Evolutionary conservation across 2,329 filamentous ascomycete genomes (phyloP), one percentile per base, ranked within the genome.

Genomic region (Hypoxylon sp.): DNA sequence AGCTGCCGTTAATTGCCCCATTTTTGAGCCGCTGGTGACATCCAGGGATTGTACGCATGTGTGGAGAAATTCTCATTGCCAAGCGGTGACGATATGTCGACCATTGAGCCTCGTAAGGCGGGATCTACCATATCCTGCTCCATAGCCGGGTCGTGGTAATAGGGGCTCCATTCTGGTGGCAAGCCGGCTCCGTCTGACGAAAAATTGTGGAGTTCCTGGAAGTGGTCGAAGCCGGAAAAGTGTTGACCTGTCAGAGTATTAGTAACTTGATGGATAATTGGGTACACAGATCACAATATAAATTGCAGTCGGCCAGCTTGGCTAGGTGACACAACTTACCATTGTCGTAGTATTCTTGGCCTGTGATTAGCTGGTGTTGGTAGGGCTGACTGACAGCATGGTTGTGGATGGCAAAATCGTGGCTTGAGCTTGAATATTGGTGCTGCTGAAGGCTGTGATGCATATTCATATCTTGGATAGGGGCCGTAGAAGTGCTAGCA

Each of bases 391-490:
- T 60, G 56, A 60, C 63, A 48, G 65, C 64, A 32, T 74, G 73
- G 42, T 54, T 64, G 24, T 68, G 61, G 56, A 73, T 62, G 40
- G 60, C 61, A 52, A 71, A 59, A 54, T 69, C 72, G 48, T 70
- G 69, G 42, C 66, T 51, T 30, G 70, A 49, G 46, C 60, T 65
- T 16, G 72, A 61, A 67, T 70, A 74, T 28, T 67, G 69, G 26
- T 69, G 66, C 45, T 67, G 68, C 57, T 75, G 71, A 16, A 71
- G 42, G 70, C 73, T 69, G 22, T 72, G 72, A 48, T 75, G 70
- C 51, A 73, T 66, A 55, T 67, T 73, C 69, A 79, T 73, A 20
- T 77, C 74, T 7, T 77, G 75, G 8, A 78, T 72, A 12, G 78
- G 75, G 14, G 73, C 73, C 14, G 77, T 70, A 12, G 73, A 73